Evolutionary conservation across 2,329 filamentous ascomycete species (phyloP), one percentile per base, ranked within the genome.

Genomic region (Aspergillus japonicus): DNA sequence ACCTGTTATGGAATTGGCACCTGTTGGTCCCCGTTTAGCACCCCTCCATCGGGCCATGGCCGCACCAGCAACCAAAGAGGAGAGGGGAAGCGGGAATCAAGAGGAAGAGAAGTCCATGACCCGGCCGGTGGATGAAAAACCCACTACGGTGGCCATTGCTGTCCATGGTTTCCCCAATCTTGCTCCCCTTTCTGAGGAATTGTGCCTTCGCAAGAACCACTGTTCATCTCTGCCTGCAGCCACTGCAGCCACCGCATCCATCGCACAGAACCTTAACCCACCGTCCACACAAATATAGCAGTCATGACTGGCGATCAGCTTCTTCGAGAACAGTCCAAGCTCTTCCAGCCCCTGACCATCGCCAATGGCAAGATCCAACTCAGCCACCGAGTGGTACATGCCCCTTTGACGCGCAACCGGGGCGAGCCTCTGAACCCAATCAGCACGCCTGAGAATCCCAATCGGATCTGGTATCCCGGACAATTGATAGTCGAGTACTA

Each of bases 341-440:
- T 81, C 42, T 83, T 81, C 64, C 68, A 72, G 56, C 78, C 80
- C 5, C 64, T 82, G 57, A 66, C 73, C 31, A 74, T 82, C 51
- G 75, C 79, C 60, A 79, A 80, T 69, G 78, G 83, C 61, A 78
- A 78, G 48, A 75, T 81, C 48, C 70, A 70, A 10, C 78, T 87
- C 33, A 74, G 78, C 52, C 82, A 85, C 64, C 80, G 84, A 55
- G 71, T 86, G 24, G 74, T 83, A 49, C 69, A 81, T 64, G 80
- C 82, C 1, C 81, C 85, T 2, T 69, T 86, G 57, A 86, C 83
- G 5, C 79, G 84, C 19, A 82, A 81, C 64, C 78, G 84, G 26
- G 81, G 81, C 19, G 79, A 78, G 5, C 81, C 82, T 3, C 55
- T 78, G 42, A 76, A 75, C 11, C 62, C 72, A 12, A 66, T 72